Conservation (phyloP, 2,329 filamentous ascomycete species). For the Fusarium burgessii region DNA sequence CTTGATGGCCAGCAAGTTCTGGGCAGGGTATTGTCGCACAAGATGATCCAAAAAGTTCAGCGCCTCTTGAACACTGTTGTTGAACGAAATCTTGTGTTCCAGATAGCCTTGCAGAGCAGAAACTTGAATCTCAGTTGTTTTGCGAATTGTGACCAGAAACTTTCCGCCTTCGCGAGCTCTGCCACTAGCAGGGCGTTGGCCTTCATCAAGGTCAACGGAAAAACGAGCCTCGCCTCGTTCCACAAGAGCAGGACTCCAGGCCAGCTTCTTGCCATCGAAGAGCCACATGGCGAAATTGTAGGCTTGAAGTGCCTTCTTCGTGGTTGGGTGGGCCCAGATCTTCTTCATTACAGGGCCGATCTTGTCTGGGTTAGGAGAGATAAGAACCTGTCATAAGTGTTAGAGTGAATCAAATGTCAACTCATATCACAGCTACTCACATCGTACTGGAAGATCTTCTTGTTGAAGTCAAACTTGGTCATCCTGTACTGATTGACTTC, state of each 20-base stretch:
- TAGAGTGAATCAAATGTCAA: constrained; percentile 4
- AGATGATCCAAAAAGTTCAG: constrained; percentile 94
- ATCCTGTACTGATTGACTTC: constrained; percentile 83
- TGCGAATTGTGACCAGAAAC: constrained; percentile 72
- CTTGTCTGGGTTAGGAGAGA: constrained; percentile 74
- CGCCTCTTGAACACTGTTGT: constrained; percentile 78
- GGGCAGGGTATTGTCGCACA: constrained; percentile 81
- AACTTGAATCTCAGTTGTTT: constrained; percentile 77
- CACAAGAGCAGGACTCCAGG: constrained; percentile 71
- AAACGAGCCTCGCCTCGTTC: constrained; percentile 65
- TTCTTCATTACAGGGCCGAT: constrained; percentile 75
- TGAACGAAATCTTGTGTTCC: constrained; percentile 67
- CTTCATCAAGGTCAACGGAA: constrained; percentile 78
- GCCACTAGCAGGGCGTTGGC: constrained; percentile 59
- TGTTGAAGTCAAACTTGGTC: constrained; percentile 64
- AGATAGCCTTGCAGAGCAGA: constrained; percentile 75
- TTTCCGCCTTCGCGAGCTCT: constrained; percentile 56
- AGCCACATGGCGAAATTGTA: constrained; percentile 68
- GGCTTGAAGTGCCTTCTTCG: constrained; percentile 66
- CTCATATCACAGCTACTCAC: constrained; percentile 64
- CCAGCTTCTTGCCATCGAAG: constrained; percentile 85
- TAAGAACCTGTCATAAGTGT: constrained; percentile 64
- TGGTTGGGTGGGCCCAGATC: constrained; percentile 75
- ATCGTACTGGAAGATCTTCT: constrained; percentile 84
- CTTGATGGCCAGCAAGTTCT: constrained; percentile 77